Evolutionary conservation across 1,139 yeast species (phyloP).

Genomic region (Groenewaldozyma auringiensis): DNA sequence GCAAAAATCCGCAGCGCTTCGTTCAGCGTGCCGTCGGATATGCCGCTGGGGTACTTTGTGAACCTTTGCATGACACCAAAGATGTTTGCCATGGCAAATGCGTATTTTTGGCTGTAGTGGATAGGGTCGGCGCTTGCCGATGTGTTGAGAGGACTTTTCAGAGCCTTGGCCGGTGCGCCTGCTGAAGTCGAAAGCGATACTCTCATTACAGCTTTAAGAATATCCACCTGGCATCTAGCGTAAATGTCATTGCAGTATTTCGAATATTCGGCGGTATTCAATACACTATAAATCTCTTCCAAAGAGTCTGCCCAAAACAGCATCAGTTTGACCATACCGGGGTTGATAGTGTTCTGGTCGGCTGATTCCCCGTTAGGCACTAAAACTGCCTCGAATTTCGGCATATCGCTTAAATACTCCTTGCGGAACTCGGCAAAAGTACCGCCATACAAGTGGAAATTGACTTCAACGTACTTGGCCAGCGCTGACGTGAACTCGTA

Average conservation of each 20-base stretch:
- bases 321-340: conserved; percentile 23
- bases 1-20: conserved; percentile 24
- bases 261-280: conserved; percentile 22
- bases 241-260: conserved; percentile 19
- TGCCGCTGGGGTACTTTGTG: conserved; percentile 17
- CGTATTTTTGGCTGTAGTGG: conserved; percentile 13
- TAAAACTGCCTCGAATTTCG: neutral
- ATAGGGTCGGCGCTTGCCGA: conserved; percentile 2
- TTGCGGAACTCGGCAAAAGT: neutral
- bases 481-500: conserved; percentile 3
- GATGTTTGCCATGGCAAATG: conserved; percentile 28
- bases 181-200: conserved; percentile 13
- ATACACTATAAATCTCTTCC: conserved; percentile 26
- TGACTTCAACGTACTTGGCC: conserved; percentile 1
- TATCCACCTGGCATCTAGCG: conserved; percentile 23
- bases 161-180: neutral
- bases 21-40: conserved; percentile 24
- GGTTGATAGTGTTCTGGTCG: conserved; percentile 13
- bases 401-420: neutral
- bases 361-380: neutral
- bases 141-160: neutral
- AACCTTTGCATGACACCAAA: conserved; percentile 28
- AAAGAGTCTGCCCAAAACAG: conserved; percentile 21
- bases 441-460: conserved; percentile 2
- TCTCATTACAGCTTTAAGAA: conserved; percentile 22